A percentile compares a stretch with the other conserved stretches of the same genome.
Evolutionary conservation across 23 red algal genomes (phyloP).

Genomic region (Agarophyton chilense): DNA sequence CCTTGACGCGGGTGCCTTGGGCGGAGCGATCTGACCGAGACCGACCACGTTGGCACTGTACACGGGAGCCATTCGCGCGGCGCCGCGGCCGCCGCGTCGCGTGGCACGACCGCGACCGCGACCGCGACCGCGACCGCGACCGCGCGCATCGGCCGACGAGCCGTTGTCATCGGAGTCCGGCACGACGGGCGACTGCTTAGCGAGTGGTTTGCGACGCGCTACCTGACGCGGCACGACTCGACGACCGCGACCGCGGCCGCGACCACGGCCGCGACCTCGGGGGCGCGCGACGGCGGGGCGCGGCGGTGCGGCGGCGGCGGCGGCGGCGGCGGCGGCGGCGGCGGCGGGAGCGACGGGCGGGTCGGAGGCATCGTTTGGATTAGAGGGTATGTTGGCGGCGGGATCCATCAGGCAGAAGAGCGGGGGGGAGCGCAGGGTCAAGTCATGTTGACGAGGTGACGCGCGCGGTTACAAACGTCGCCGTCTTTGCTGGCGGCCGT

Average conservation of each 20-base stretch:
- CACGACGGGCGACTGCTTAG: neutral
- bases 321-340: neutral
- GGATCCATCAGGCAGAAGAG: too few species aligned
- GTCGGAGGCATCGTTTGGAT: too few species aligned
- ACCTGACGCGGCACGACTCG: constrained; percentile 54
- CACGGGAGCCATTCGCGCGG: neutral
- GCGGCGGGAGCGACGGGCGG: too few species aligned
- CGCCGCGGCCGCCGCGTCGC: neutral
- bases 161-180: neutral
- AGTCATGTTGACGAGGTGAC: too few species aligned
- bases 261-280: constrained; percentile 27
- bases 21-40: constrained; percentile 69
- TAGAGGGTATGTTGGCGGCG: too few species aligned
- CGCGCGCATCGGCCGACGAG: neutral
- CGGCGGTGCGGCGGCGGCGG: neutral
- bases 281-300: neutral
- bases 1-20: neutral
- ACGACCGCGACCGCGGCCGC: constrained; percentile 54
- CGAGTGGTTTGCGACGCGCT: constrained; percentile 31
- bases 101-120: neutral
- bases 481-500: too few species aligned
- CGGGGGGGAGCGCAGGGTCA: too few species aligned
- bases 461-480: too few species aligned
- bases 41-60: constrained; percentile 47
- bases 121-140: neutral